phyloP scores from a whole-genome alignment of 2,329 filamentous ascomycete species.

The Eutypella sp. region DNA sequence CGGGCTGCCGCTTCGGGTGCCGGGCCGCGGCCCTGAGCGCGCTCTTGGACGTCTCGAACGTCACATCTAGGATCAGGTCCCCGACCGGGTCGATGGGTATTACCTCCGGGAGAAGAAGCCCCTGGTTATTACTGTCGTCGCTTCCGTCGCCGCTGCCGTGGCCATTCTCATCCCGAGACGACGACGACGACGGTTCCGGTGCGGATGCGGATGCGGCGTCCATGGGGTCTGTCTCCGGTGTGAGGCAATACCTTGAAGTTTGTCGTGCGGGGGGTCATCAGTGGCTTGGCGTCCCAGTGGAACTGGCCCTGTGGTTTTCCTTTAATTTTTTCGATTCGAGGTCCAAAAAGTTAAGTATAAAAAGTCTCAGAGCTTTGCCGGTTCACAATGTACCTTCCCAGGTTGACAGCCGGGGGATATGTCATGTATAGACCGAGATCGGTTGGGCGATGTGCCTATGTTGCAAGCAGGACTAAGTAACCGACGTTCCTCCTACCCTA shows the following conservation, averaged over 20 bases:
- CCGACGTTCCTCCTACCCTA: no score
- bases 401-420: no score
- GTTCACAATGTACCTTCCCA: no score
- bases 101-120: conserved; percentile 32
- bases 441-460: no score
- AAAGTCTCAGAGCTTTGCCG: no score
- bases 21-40: conserved; percentile 44
- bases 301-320: no score
- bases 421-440: no score
- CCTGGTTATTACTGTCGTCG: neutral
- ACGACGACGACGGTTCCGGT: neutral
- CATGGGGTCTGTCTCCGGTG: conserved; percentile 30
- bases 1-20: neutral
- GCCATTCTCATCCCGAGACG: neutral
- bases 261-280: conserved; percentile 24
- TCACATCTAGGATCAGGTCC: conserved; percentile 62
- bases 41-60: conserved; percentile 55
- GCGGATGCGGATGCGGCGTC: conserved; percentile 9
- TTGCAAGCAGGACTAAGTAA: no score
- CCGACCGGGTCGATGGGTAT: conserved; percentile 52
- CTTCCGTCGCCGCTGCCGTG: neutral
- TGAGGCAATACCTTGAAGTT: conserved; percentile 29
- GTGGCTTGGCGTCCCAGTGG: no score
- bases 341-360: no score
- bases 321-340: no score